Base-by-base conservation (phyloP, 2,329 filamentous ascomycete species). In the Penicillium janthinellum region DNA sequence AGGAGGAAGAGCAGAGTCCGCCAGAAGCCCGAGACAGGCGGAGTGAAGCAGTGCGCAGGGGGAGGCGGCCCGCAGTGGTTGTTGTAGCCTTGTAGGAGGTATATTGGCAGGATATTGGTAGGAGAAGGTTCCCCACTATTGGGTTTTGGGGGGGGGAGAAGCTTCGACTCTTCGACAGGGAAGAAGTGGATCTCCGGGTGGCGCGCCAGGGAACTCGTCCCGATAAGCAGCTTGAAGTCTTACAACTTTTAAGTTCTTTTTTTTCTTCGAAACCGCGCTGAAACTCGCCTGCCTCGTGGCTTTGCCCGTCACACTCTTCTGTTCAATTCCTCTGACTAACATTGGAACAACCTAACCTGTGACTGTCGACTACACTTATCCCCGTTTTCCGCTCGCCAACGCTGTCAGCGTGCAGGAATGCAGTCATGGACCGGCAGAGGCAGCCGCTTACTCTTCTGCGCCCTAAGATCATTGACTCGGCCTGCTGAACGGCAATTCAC, bases 371-470 rank as follows among this genome's bases (percentile, higher is more conserved):
- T 38, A 15, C 7, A 11, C 25, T 20, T 39, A 39, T n/a, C 20
- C 34, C 22, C 47, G 12, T 15, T 28, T 8, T 12, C 15, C 42
- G 37, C 39, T 53, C 5, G 25, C n/a, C 25, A 28, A 44, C 37
- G 51, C 51, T 34, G 38, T 22, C 38, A 28, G 39, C 37, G 47
- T 60, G 42, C 54, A 69, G 71, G 71, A 67, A 81, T 82, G 79
- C 76, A 72, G 71, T 64, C 70, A 72, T 75, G 77, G 68, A 68
- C 67, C 56, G 67, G 66, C 54, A 71, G 63, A 67, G 69, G 71
- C 65, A 73, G 70, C 50, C 68, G 69, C 68, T 81, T 79, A 73
- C 71, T 79, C 39, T 70, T 79, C 63, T 79, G 77, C 69, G 65
- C 73, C 34, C 75, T 79, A 60, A 73, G 71, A 64, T 64, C 71